Conservation (phyloP, 768 basidiomycete species). For the Suillus lakei region DNA sequence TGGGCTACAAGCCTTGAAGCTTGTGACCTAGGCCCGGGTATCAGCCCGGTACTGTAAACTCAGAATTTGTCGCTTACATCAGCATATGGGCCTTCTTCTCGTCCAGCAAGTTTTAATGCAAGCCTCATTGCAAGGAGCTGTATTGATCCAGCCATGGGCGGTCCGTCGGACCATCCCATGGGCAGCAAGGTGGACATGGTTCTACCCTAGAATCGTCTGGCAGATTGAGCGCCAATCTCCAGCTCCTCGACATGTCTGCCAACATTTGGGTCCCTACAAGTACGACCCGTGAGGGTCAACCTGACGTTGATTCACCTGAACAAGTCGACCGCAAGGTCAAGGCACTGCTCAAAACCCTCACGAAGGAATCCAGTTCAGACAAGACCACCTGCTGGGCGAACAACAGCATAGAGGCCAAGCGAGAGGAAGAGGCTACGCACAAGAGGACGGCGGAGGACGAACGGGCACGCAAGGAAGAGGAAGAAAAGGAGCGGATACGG, state of each 20-base stretch:
- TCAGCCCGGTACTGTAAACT: too few relatives aligned
- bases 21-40: too few relatives aligned
- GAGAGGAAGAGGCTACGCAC: constrained; percentile 39
- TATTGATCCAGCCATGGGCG: not conserved
- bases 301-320: constrained; percentile 75
- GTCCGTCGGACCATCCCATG: not conserved
- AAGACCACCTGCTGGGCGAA: constrained; percentile 96
- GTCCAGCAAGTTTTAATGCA: not conserved
- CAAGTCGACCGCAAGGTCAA: constrained; percentile 93
- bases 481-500: constrained; percentile 43
- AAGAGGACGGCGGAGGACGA: constrained; percentile 39
- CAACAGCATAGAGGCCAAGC: constrained; percentile 50
- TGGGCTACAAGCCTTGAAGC: too few relatives aligned
- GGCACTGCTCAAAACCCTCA: constrained; percentile 88
- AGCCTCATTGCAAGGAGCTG: not conserved
- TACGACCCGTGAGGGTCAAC: constrained; percentile 46
- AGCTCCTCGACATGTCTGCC: constrained; percentile 51
- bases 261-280: constrained; percentile 77
- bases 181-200: constrained; percentile 35
- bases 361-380: constrained; percentile 92
- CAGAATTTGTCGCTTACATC: not conserved
- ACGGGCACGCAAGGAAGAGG: constrained; percentile 44
- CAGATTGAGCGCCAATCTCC: constrained; percentile 41
- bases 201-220: constrained; percentile 33
- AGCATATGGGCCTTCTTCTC: not conserved